These are phyloP conservation scores for Monosporascus sp. DNA, from an alignment of 2,329 filamentous ascomycete species.

Conservation along the genomic window DNA sequence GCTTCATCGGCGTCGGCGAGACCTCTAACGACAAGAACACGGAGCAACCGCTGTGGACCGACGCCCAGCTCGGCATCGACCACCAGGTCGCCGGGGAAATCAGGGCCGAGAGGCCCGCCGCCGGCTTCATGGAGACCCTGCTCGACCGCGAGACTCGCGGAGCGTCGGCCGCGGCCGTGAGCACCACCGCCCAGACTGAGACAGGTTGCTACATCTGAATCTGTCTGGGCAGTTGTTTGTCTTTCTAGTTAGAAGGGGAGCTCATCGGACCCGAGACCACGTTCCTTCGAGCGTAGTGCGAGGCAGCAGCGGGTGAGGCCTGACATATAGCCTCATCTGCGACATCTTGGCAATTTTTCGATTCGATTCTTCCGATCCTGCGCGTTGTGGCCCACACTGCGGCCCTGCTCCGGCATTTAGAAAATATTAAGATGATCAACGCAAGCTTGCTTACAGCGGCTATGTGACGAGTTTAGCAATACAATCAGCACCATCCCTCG, in stretches of 20 bases:
- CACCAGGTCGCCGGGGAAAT: constrained; percentile 58
- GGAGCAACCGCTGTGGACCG: constrained; percentile 80
- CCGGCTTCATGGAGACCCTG: constrained; percentile 51
- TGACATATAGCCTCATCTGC: constrained; percentile 5
- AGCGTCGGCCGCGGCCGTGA: constrained; percentile 21
- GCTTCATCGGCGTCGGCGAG: constrained; percentile 91
- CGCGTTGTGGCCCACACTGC: neutral
- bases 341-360: constrained; percentile 10
- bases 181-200: constrained; percentile 26
- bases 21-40: constrained; percentile 45
- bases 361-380: constrained; percentile 18
- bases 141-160: constrained; percentile 47
- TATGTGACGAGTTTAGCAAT: constrained; percentile 1
- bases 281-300: constrained; percentile 28
- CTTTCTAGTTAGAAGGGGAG: constrained; percentile 13
- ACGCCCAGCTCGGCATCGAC: constrained; percentile 77
- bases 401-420: constrained; percentile 1
- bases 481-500: constrained; percentile 25
- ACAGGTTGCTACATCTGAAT: constrained; percentile 4
- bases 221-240: neutral
- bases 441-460: neutral
- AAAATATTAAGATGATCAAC: constrained; percentile 9
- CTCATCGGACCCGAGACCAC: constrained; percentile 28
- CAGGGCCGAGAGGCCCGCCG: constrained; percentile 36
- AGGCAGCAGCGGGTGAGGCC: neutral